Evolutionary conservation across 1,284 basidiomycete species (phyloP).

Genomic region (Veloboletus limbatus): DNA sequence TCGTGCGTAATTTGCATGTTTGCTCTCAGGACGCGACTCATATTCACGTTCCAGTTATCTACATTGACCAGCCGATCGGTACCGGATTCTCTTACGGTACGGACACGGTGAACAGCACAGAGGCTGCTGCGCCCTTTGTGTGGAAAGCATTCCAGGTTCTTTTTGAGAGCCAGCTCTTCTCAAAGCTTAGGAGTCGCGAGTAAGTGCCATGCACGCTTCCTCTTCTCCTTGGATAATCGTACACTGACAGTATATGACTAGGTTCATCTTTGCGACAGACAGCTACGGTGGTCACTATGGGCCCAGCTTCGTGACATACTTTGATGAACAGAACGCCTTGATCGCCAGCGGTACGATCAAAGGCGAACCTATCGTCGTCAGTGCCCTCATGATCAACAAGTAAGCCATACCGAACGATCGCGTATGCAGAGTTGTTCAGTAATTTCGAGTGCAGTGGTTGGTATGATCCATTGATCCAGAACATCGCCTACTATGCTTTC

Average conservation of each 20-base stretch:
- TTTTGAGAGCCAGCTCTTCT: slow-evolving; percentile 60
- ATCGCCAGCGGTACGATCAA: slow-evolving; percentile 48
- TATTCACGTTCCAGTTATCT: slow-evolving; percentile 50
- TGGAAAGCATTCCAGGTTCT: slow-evolving; percentile 69
- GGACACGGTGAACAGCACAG: slow-evolving; percentile 54
- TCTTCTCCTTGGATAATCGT: neutral
- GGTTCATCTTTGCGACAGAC: slow-evolving; percentile 64
- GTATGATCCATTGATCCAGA: slow-evolving; percentile 64
- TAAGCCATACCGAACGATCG: slow-evolving; percentile 16
- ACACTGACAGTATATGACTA: slow-evolving; percentile 20
- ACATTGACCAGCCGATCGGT: slow-evolving; percentile 74
- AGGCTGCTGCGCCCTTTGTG: slow-evolving; percentile 45
- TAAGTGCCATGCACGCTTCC: slow-evolving; percentile 28
- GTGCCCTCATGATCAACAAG: slow-evolving; percentile 55
- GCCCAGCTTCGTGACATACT: slow-evolving; percentile 61
- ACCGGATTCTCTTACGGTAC: slow-evolving; percentile 65
- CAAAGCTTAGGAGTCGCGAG: slow-evolving; percentile 57
- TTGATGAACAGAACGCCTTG: slow-evolving; percentile 61
- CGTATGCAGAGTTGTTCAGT: neutral
- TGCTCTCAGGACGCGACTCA: neutral
- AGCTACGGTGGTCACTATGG: slow-evolving; percentile 72
- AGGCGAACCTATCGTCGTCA: slow-evolving; percentile 43
- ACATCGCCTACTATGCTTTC: slow-evolving; percentile 58
- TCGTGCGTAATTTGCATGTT: slow-evolving; percentile 35
- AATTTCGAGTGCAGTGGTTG: slow-evolving; percentile 47